Conservation (phyloP, 495 filamentous ascomycete species). For the Neurospora sp. region DNA sequence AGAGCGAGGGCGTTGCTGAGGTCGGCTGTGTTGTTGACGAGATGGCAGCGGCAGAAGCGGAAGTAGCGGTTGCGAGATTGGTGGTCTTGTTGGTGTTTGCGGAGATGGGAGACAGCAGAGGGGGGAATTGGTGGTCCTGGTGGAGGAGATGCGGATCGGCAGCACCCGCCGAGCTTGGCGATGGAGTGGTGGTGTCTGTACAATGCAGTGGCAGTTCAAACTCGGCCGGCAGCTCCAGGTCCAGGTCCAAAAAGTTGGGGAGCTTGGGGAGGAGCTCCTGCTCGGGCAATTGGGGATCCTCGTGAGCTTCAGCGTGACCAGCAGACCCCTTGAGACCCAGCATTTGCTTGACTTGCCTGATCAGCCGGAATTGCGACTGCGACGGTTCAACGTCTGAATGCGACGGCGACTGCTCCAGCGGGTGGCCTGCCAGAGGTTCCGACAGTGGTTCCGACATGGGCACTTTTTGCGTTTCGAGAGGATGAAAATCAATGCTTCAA, state of each 20-base stretch:
- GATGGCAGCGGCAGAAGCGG: neutral
- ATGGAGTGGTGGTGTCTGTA: neutral
- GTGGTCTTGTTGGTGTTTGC: neutral
- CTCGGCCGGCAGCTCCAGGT: neutral
- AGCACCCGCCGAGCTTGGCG: neutral
- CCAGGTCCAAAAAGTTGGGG: neutral
- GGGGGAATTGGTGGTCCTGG: neutral
- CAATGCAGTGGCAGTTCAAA: neutral
- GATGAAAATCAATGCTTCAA: neutral
- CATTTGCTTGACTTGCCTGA: neutral
- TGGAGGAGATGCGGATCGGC: neutral
- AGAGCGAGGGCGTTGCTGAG: slow-evolving; percentile 2
- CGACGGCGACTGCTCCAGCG: neutral
- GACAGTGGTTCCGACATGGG: neutral
- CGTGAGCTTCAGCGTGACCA: neutral
- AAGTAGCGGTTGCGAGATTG: slow-evolving; percentile 1
- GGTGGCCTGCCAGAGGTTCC: neutral
- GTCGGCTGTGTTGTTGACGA: slow-evolving; percentile 5
- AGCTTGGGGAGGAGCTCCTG: neutral
- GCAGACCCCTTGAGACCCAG: neutral
- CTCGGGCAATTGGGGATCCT: neutral
- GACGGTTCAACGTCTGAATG: neutral
- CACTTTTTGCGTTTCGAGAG: neutral
- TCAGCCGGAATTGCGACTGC: neutral
- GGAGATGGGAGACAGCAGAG: neutral